Base-by-base conservation (phyloP, 2,329 filamentous ascomycete genomes). In the Fusarium citri region DNA sequence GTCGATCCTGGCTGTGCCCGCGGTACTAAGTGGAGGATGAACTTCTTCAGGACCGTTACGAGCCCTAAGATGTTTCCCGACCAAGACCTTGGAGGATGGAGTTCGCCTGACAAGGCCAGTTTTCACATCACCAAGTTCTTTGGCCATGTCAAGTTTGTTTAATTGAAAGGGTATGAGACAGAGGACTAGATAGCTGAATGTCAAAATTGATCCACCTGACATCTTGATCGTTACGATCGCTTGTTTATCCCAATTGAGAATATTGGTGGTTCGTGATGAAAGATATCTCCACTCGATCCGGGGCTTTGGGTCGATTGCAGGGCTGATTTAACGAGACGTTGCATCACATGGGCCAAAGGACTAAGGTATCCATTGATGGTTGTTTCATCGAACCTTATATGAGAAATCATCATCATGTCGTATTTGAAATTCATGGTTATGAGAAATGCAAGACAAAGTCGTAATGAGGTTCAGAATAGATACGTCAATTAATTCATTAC, bases 81-180 rank as follows among this genome's bases (percentile, higher is more conserved):
- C 37, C 83, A 85, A 74, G 69, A 64, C 2, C 76, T 84, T 8
- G 83, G 83, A 18, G 83, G 79, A 9, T 86, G 84, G 84, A 85
- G 74, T 61, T 77, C 81, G 4, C 82, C 84, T 1, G 74, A 83
- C 63, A 74, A 81, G 71, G 78, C 83, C 1, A 85, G 78, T 72
- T 86, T 86, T 57, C 84, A 86, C 66, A 84, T 83, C 64, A 83
- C 82, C 30, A 80, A 80, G 11, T 84, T 79, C 72, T 84, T 85
- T 69, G 81, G 82, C 20, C 68, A 78, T n/a, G 76, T 82, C 28
- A 63, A 69, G 4, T 82, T 83, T 72, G 70, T 83, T 15, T 83
- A 70, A 20, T 7, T 18, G 11, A 3, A 8, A 3, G 8, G 15
- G 18, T 5, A 7, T 20, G 11, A 8, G 16, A 12, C 3, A 26